A percentile compares a stretch with the other conserved stretches of the same genome.
Evolutionary conservation across 352 stramenopile genomes (phyloP).

Genomic region (Blastocystis sp.): DNA sequence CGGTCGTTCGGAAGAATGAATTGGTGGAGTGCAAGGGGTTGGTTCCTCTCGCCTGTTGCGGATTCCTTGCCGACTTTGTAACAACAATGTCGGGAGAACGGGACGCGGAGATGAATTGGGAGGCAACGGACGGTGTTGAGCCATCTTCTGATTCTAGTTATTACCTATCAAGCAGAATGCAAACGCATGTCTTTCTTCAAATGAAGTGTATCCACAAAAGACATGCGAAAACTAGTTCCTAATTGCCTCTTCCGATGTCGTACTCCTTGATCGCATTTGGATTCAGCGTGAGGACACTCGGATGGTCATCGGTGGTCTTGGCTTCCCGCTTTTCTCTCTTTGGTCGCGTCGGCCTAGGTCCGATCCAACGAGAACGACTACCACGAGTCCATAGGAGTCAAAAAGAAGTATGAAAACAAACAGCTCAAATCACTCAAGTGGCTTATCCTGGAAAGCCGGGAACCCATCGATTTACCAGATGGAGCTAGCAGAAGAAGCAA

Average conservation of each 20-base stretch:
- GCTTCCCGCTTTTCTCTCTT: not conserved
- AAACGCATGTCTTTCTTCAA: not conserved
- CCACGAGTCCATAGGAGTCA: not conserved
- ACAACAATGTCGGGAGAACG: not conserved
- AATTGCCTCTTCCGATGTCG: no score
- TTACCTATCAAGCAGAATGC: not conserved
- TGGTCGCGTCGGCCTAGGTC: not conserved
- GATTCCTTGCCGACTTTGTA: not conserved
- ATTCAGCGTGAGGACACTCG: no score
- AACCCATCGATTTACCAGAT: constrained; percentile 82
- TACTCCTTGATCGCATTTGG: no score
- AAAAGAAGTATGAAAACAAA: constrained; percentile 30
- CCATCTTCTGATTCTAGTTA: not conserved
- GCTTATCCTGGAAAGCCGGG: not conserved
- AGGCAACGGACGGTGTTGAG: not conserved
- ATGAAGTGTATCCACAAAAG: not conserved
- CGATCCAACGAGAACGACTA: not conserved
- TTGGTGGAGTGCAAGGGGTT: not conserved
- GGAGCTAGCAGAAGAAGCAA: constrained; percentile 93
- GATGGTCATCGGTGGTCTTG: not conserved
- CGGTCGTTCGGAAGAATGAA: not conserved
- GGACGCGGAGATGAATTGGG: not conserved
- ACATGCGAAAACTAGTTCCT: no score
- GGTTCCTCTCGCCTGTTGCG: not conserved
- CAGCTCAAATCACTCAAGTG: constrained; percentile 51